phyloP scores from a whole-genome alignment of 2,329 filamentous ascomycete genomes.

The Trichoderma koningiopsis region DNA sequence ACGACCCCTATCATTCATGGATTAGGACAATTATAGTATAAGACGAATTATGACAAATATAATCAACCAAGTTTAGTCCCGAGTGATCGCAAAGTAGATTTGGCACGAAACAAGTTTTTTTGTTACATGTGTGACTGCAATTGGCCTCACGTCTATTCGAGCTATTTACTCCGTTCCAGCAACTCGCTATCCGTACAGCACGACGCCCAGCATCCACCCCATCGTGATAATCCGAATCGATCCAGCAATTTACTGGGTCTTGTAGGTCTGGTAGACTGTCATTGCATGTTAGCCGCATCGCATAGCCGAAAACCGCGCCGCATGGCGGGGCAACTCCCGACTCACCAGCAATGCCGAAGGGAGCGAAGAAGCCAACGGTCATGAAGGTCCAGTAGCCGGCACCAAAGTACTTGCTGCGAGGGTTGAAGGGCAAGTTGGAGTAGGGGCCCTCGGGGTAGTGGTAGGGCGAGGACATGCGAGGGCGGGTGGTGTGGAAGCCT shows the following conservation, averaged over 20 bases:
- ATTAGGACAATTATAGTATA: not conserved
- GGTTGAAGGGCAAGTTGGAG: conserved; percentile 96
- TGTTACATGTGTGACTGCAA: conserved; percentile 34
- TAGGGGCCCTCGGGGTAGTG: conserved; percentile 97
- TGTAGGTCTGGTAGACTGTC: conserved; percentile 53
- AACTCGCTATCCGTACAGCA: conserved; percentile 26
- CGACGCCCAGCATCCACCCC: conserved; percentile 27
- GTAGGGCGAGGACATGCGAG: conserved; percentile 86
- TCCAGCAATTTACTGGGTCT: conserved; percentile 40
- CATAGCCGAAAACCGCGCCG: conserved; percentile 1
- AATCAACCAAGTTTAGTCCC: not conserved
- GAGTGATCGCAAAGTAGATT: not conserved
- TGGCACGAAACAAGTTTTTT: conserved; percentile 34
- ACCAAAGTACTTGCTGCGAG: conserved; percentile 82
- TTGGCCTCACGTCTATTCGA: conserved; percentile 39
- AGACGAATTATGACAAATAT: conserved; percentile 25
- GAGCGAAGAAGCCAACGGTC: conserved; percentile 58
- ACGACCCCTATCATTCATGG: not conserved
- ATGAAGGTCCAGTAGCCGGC: conserved; percentile 79
- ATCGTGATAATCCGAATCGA: not conserved
- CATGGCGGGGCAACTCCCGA: conserved; percentile 26
- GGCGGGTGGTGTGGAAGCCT: conserved; percentile 88
- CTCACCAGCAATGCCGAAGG: conserved; percentile 66
- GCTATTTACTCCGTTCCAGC: conserved; percentile 35
- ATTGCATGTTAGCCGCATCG: not conserved